Conservation (phyloP, 2,329 filamentous ascomycete species). For the Epichloe aotearoae region DNA sequence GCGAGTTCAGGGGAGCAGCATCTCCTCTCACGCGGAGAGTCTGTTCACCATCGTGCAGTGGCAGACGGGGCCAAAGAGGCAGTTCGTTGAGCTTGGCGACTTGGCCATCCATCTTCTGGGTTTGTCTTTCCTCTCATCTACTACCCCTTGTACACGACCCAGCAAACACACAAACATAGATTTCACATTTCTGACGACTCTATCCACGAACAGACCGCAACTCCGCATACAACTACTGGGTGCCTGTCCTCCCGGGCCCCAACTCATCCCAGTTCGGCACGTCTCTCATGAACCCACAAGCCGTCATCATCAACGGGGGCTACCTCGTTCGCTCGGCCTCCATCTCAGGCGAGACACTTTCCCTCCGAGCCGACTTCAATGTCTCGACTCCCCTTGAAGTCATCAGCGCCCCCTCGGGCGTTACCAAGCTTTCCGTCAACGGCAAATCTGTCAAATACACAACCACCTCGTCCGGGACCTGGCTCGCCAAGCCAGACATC, state of each 20-base stretch:
- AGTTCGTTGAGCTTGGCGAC: conserved; percentile 21
- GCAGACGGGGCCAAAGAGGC: conserved; percentile 15
- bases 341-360: conserved; percentile 40
- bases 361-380: conserved; percentile 60
- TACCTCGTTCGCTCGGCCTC: conserved; percentile 51
- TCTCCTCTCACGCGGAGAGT: conserved; percentile 11
- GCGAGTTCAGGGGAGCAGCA: conserved; percentile 15
- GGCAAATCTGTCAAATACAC: conserved; percentile 23
- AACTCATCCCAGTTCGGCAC: conserved; percentile 18
- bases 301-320: conserved; percentile 49
- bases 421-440: conserved; percentile 32
- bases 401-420: conserved; percentile 42
- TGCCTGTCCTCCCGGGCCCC: conserved; percentile 35
- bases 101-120: conserved; percentile 29
- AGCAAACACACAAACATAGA: background rate
- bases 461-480: conserved; percentile 28
- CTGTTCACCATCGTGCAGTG: conserved; percentile 19
- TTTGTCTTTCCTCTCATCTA: conserved; percentile 7
- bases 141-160: too few species aligned
- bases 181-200: conserved; percentile 1
- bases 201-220: conserved; percentile 37
- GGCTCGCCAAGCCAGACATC: conserved; percentile 36
- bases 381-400: conserved; percentile 47
- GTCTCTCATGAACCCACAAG: conserved; percentile 20
- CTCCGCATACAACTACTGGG: conserved; percentile 57